A percentile compares a stretch with the other conserved stretches of the same genome.
phyloP scores from a whole-genome alignment of 257 asterid genomes.

The Salvia rosmarinus region DNA sequence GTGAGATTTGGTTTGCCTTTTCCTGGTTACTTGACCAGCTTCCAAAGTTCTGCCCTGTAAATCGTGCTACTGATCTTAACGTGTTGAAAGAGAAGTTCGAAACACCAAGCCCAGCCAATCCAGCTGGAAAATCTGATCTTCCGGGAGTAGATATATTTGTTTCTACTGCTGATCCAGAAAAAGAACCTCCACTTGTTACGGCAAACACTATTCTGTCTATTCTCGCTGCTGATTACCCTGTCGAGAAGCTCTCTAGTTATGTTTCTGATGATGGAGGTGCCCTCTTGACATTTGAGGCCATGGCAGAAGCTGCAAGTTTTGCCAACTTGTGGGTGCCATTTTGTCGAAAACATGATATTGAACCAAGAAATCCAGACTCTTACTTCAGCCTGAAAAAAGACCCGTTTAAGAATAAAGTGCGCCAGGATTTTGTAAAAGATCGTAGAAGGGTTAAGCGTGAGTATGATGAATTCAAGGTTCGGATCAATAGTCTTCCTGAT shows the following conservation, averaged over 20 bases:
- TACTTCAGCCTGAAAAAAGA: conserved; percentile 71
- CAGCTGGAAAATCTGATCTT: no score
- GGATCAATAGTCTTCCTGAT: conserved; percentile 68
- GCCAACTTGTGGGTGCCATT: conserved; percentile 84
- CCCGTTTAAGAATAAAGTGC: conserved; percentile 74
- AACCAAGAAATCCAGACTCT: conserved; percentile 73
- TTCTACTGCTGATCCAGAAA: conserved; percentile 88
- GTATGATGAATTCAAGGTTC: conserved; percentile 72
- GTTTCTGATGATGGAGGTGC: conserved; percentile 62
- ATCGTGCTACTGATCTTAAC: no score
- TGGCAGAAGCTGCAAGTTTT: conserved; percentile 89
- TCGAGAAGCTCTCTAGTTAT: conserved; percentile 57
- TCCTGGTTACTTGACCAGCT: no score
- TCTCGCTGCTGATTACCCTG: conserved; percentile 76
- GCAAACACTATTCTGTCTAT: conserved; percentile 79
- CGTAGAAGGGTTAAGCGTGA: conserved; percentile 80
- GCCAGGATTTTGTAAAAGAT: conserved; percentile 72
- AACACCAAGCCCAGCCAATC: no score
- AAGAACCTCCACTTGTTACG: conserved; percentile 85
- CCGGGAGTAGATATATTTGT: conserved; percentile 52
- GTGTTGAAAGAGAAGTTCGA: no score
- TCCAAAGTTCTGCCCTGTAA: no score
- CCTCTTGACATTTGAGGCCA: conserved; percentile 81
- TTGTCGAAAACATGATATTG: conserved; percentile 68
- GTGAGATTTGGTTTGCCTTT: no score